These are phyloP conservation scores for Boletus coccyginus DNA, from an alignment of 768 basidiomycete species.

Conservation along the genomic window DNA sequence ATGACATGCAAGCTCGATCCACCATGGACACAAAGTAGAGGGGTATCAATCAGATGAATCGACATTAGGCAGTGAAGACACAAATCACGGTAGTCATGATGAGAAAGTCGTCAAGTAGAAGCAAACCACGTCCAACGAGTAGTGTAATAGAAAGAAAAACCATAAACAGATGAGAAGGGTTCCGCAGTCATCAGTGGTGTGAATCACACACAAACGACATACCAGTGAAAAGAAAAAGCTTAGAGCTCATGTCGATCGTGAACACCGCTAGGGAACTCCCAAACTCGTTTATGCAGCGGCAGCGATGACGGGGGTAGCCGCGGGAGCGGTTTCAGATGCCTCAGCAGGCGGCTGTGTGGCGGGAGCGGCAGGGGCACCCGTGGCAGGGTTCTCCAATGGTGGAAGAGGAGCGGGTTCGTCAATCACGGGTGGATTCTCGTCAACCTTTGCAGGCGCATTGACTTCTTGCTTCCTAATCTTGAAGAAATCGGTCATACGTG, in stretches of 20 bases:
- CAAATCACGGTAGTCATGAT: conserved; percentile 64
- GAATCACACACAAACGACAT: conserved; percentile 38
- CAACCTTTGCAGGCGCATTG: conserved; percentile 72
- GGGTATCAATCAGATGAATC: conserved; percentile 64
- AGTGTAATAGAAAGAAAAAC: conserved; percentile 37
- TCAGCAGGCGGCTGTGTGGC: conserved; percentile 37
- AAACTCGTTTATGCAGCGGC: conserved; percentile 65
- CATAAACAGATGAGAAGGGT: conserved; percentile 35
- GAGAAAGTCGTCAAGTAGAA: conserved; percentile 55
- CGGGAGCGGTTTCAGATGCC: conserved; percentile 38
- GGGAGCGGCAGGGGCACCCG: conserved; percentile 39
- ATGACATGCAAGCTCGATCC: conserved; percentile 33
- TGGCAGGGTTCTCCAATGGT: conserved; percentile 77
- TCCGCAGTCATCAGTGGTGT: conserved; percentile 38
- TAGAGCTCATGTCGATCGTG: conserved; percentile 46
- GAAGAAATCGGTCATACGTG: conserved; percentile 82
- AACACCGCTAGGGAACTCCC: conserved; percentile 16
- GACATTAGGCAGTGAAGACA: conserved; percentile 64
- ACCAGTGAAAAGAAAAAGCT: conserved; percentile 34
- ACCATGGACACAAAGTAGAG: conserved; percentile 27
- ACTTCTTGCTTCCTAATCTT: conserved; percentile 68
- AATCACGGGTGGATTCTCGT: conserved; percentile 86
- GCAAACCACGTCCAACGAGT: conserved; percentile 60
- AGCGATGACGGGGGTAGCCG: conserved; percentile 65
- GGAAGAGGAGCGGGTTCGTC: conserved; percentile 80